Evolutionary conservation across 1,139 yeast genomes (phyloP).

Genomic region (Ogataea hybrid): DNA sequence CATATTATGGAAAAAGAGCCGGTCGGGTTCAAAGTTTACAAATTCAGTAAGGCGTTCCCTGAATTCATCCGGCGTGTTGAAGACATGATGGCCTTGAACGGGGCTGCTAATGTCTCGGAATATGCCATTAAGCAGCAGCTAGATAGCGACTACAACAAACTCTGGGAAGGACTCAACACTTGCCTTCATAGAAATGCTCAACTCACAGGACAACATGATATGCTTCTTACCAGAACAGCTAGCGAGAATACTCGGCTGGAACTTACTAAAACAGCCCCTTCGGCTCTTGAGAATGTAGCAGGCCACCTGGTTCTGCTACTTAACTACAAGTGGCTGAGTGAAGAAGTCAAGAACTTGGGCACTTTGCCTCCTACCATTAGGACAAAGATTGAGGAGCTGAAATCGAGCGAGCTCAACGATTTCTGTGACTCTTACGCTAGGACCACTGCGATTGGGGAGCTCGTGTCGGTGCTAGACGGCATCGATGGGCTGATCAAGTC

Average conservation of each 20-base stretch:
- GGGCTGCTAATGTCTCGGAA: conserved; percentile 13
- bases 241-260: conserved; percentile 5
- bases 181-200: conserved; percentile 12
- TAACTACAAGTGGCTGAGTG: conserved; percentile 32
- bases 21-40: conserved; percentile 37
- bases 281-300: conserved; percentile 8
- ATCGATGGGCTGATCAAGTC: conserved; percentile 50
- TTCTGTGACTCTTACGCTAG: conserved; percentile 25
- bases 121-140: conserved; percentile 20
- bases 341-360: conserved; percentile 25
- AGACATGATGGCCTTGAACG: conserved; percentile 25
- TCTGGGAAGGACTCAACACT: conserved; percentile 25
- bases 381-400: conserved; percentile 26
- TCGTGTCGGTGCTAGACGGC: conserved; percentile 63
- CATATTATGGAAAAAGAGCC: conserved; percentile 45
- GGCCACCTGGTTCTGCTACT: conserved; percentile 26
- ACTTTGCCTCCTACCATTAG: conserved; percentile 23
- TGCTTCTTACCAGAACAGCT: conserved; percentile 1
- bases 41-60: conserved; percentile 44
- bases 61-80: conserved; percentile 41
- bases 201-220: conserved; percentile 2
- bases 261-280: conserved; percentile 1
- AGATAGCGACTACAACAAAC: conserved; percentile 19
- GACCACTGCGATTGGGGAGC: conserved; percentile 50
- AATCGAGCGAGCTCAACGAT: conserved; percentile 22